These are phyloP conservation scores for Cladosporium halotolerans DNA, from an alignment of 2,329 filamentous ascomycete species.

Conservation along the genomic window DNA sequence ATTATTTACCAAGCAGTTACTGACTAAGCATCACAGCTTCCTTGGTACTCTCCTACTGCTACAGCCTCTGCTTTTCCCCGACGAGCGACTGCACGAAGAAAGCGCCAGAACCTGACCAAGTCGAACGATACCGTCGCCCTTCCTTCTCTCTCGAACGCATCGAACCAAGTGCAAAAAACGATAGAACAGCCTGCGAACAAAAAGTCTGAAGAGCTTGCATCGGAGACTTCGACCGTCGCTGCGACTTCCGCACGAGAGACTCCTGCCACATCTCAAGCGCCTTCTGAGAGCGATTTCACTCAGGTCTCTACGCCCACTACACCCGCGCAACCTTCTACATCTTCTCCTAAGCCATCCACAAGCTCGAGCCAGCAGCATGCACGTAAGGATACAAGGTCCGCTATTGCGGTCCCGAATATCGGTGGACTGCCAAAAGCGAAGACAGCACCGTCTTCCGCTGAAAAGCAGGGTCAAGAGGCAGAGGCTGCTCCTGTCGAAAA, in stretches of 20 bases:
- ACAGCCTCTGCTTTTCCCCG: constrained; percentile 45
- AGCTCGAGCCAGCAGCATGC: constrained; percentile 25
- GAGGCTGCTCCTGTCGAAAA: neutral
- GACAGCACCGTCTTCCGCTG: constrained; percentile 32
- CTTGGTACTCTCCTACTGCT: constrained; percentile 55
- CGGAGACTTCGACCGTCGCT: constrained; percentile 40
- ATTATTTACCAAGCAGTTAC: neutral
- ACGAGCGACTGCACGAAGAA: constrained; percentile 42
- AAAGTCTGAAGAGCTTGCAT: constrained; percentile 28
- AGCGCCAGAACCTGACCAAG: constrained; percentile 33
- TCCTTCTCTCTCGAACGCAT: constrained; percentile 28
- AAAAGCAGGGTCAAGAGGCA: constrained; percentile 23
- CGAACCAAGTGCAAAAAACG: constrained; percentile 1
- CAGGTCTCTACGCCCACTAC: constrained; percentile 44
- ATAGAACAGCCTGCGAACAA: neutral
- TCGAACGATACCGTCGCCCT: constrained; percentile 43
- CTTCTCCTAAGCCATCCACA: constrained; percentile 28
- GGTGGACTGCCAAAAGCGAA: constrained; percentile 43
- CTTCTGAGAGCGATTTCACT: constrained; percentile 48
- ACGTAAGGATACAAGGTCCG: constrained; percentile 38
- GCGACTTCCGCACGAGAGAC: constrained; percentile 47
- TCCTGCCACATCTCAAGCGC: constrained; percentile 52
- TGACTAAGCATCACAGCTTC: constrained; percentile 37
- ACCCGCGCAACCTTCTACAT: constrained; percentile 28
- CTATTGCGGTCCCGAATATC: constrained; percentile 48